Conservation (phyloP, 192 early-diverging fungal species). For the Dissophora globulifera region DNA sequence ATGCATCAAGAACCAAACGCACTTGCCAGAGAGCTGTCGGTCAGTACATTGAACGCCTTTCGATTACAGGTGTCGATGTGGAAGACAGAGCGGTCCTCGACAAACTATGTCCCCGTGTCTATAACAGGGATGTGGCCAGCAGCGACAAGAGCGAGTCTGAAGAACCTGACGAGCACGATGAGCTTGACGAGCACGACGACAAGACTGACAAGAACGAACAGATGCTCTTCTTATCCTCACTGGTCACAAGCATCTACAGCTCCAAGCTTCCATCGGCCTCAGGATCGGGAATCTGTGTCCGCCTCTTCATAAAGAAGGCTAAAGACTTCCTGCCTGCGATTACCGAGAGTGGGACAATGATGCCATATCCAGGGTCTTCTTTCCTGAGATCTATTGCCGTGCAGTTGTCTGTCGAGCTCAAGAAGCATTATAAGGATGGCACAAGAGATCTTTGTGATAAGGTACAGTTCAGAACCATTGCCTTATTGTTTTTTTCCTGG, state of each 20-base stretch:
- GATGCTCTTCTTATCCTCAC: background rate
- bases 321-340: background rate
- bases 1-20: background rate
- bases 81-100: background rate
- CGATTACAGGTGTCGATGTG: background rate
- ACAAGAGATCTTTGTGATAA: background rate
- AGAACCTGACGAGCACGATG: background rate
- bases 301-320: background rate
- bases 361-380: background rate
- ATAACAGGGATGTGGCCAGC: background rate
- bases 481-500: too few species aligned
- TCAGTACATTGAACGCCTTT: constrained; percentile 4
- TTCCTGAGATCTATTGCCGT: background rate
- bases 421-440: constrained; percentile 6
- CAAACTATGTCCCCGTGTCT: constrained; percentile 1
- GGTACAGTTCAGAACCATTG: background rate
- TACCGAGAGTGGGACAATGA: background rate
- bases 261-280: background rate
- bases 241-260: background rate
- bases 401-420: background rate
- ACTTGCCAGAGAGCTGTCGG: constrained; percentile 2
- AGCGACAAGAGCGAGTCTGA: background rate
- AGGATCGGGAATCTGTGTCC: background rate
- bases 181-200: background rate
- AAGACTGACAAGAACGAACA: constrained; percentile 1